Percentiles rank a stretch among this genome's conserved stretches.
phyloP scores from a whole-genome alignment of 176 grass and related monocot species.

The Chloris gayana region DNA sequence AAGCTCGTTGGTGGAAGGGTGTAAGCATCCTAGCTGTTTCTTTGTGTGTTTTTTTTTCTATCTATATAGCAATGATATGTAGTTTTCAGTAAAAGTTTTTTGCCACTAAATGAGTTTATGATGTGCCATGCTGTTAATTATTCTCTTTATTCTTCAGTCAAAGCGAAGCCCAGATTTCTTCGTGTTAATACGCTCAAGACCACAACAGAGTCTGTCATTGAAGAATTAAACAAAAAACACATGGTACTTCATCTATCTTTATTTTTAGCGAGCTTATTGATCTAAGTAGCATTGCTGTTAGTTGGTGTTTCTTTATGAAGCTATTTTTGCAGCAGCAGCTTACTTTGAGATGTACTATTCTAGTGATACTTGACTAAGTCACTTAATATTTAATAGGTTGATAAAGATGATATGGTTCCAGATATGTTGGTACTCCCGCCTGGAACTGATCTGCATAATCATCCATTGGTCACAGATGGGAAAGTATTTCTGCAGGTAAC shows the following conservation, averaged over 20 bases:
- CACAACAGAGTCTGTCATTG: slow-evolving; percentile 63
- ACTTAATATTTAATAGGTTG: slow-evolving; percentile 55
- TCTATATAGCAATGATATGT: not conserved
- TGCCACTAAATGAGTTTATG: not conserved
- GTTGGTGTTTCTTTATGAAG: slow-evolving; percentile 6
- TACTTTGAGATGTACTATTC: not conserved
- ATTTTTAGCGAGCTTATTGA: slow-evolving; percentile 21
- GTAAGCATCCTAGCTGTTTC: not conserved
- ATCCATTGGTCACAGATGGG: slow-evolving; percentile 74
- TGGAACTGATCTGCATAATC: slow-evolving; percentile 86
- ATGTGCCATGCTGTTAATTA: slow-evolving; percentile 19
- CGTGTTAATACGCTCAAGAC: slow-evolving; percentile 87
- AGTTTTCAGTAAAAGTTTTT: not conserved
- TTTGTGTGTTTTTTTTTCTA: slow-evolving; percentile 25
- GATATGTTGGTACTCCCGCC: slow-evolving; percentile 75
- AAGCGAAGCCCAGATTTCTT: slow-evolving; percentile 72
- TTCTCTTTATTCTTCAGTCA: slow-evolving; percentile 59
- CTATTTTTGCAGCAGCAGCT: slow-evolving; percentile 4
- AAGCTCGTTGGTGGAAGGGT: not conserved
- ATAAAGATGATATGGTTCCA: slow-evolving; percentile 67
- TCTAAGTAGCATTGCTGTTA: slow-evolving; percentile 11
- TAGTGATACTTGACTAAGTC: slow-evolving; percentile 9
- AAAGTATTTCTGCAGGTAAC: slow-evolving; percentile 78
- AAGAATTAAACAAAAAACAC: slow-evolving; percentile 67
- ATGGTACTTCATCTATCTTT: slow-evolving; percentile 44